A percentile compares a stretch with the other conserved stretches of the same genome.
Evolutionary conservation across 768 basidiomycete genomes (phyloP).

Genomic region (Agaricus sinodeliciosus): DNA sequence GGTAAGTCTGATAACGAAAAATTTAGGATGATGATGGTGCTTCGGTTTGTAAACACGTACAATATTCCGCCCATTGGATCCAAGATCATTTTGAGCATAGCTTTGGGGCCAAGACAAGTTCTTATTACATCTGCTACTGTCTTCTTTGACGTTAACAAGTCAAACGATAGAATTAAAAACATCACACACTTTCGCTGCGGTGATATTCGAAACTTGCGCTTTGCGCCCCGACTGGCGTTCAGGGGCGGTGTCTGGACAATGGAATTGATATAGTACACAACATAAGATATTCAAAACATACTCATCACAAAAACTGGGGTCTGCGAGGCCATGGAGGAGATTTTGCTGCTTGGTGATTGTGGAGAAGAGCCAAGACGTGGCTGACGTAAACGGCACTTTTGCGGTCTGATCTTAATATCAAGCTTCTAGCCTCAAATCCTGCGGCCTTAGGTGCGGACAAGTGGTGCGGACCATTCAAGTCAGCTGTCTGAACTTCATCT

Average conservation of each 20-base stretch:
- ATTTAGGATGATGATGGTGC: not conserved
- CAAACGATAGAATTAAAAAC: not conserved
- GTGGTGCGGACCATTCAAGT: too few relatives aligned
- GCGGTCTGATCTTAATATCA: not conserved
- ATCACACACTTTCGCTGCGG: constrained; percentile 82
- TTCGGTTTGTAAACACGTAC: constrained; percentile 36
- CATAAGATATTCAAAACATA: constrained; percentile 25
- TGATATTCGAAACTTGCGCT: constrained; percentile 95
- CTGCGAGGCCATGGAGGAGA: constrained; percentile 39
- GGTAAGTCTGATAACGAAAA: constrained; percentile 49
- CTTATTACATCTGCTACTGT: constrained; percentile 97
- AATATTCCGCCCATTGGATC: constrained; percentile 99
- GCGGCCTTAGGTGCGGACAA: not conserved
- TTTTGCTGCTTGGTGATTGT: not conserved
- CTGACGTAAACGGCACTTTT: constrained; percentile 3
- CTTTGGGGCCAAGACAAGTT: constrained; percentile 94
- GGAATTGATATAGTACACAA: not conserved
- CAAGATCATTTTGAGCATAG: constrained; percentile 99
- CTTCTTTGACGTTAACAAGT: constrained; percentile 29
- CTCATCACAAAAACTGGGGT: constrained; percentile 85
- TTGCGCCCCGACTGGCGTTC: constrained; percentile 92
- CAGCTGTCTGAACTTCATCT: too few relatives aligned
- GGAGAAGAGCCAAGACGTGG: not conserved
- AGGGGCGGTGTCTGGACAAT: constrained; percentile 73
- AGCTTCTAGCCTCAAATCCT: not conserved